Conservation (phyloP, 441 rosid species). For the Euphorbia corollata region DNA sequence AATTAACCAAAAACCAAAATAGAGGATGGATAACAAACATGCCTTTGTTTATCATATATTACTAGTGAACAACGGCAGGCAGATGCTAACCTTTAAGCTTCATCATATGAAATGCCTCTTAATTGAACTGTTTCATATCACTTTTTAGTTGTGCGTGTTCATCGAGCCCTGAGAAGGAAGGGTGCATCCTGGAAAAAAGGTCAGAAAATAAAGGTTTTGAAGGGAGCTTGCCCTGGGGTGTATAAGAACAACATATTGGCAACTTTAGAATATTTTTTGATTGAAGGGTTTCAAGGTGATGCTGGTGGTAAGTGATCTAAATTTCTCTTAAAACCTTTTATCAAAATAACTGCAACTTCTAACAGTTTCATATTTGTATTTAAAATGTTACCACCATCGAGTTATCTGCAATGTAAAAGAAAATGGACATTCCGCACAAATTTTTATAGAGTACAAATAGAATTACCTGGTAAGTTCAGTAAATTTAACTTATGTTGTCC, state of each 20-base stretch:
- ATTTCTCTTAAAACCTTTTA: background rate
- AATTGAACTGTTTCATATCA: conserved; percentile 14
- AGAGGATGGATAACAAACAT: background rate
- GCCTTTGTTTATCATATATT: background rate
- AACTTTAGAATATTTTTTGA: conserved; percentile 54
- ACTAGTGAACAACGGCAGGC: background rate
- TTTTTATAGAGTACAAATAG: background rate
- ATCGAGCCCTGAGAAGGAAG: conserved; percentile 38
- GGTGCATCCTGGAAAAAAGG: conserved; percentile 47
- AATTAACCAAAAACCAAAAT: background rate
- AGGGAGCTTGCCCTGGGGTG: conserved; percentile 51
- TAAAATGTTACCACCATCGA: background rate
- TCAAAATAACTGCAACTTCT: background rate
- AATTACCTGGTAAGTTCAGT: background rate
- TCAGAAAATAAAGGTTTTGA: conserved; percentile 51
- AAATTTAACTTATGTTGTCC: conserved; percentile 11
- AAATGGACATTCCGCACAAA: background rate
- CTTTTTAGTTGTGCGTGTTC: conserved; percentile 56
- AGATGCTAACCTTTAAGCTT: background rate
- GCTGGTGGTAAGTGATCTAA: conserved; percentile 42
- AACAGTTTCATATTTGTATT: background rate
- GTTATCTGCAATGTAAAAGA: background rate
- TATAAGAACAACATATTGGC: conserved; percentile 48
- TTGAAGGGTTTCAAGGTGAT: conserved; percentile 59
- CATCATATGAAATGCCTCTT: background rate